Evolutionary conservation across 352 stramenopile genomes (phyloP).

Genomic region (Pythium sp.): DNA sequence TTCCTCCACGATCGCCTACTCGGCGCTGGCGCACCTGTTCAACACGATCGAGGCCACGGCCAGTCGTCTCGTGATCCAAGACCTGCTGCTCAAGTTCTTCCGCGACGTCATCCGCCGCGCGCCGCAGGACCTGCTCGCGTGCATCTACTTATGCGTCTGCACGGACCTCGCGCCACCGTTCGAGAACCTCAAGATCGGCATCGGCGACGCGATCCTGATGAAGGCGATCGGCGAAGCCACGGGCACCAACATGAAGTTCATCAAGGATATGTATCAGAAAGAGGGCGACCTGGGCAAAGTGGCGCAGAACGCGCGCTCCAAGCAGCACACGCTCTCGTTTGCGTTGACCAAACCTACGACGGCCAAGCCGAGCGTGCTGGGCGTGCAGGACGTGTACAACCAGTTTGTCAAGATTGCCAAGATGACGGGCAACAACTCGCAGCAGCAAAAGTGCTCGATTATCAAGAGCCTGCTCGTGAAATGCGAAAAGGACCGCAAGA

Average conservation of each 20-base stretch:
- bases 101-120: slow-evolving; percentile 67
- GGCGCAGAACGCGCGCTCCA: slow-evolving; percentile 91
- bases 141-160: slow-evolving; percentile 90
- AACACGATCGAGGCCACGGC: slow-evolving; percentile 74
- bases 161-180: slow-evolving; percentile 94
- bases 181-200: slow-evolving; percentile 97
- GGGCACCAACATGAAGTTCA: slow-evolving; percentile 87
- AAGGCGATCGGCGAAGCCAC: slow-evolving; percentile 96
- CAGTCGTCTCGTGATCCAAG: slow-evolving; percentile 79
- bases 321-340: slow-evolving; percentile 92
- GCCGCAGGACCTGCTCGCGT: slow-evolving; percentile 83
- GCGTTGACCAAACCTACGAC: slow-evolving; percentile 25
- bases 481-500: slow-evolving; percentile 82
- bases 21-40: slow-evolving; percentile 65
- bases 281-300: slow-evolving; percentile 98
- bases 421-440: slow-evolving; percentile 94
- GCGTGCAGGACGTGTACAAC: slow-evolving; percentile 82
- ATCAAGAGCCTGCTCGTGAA: slow-evolving; percentile 97
- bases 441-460: slow-evolving; percentile 96
- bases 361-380: slow-evolving; percentile 89
- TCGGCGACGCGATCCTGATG: slow-evolving; percentile 97
- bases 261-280: slow-evolving; percentile 96
- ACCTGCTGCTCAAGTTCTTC: slow-evolving; percentile 86
- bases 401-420: slow-evolving; percentile 93
- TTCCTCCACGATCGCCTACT: slow-evolving; percentile 38